These are phyloP conservation scores for Nitzschia palea DNA, from an alignment of 108 stramenopile species.

Conservation along the genomic window DNA sequence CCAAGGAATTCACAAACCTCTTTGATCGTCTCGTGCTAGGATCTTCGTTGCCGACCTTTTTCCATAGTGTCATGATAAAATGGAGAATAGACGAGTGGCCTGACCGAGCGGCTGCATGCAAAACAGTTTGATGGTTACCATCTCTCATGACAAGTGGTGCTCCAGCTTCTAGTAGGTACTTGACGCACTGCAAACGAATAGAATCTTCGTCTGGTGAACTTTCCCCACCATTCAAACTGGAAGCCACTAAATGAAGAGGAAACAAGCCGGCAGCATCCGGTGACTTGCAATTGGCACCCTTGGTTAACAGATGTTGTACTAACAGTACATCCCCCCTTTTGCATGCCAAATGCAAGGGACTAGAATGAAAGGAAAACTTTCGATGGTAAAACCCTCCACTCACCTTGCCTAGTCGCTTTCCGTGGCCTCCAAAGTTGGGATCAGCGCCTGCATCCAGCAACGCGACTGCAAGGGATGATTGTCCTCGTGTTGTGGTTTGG, in stretches of 20 bases:
- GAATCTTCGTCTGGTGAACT: conserved; percentile 41
- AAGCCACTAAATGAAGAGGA: conserved; percentile 78
- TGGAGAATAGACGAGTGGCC: conserved; percentile 55
- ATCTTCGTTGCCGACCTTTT: background rate
- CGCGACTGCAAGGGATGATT: conserved; percentile 45
- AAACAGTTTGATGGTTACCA: conserved; percentile 77
- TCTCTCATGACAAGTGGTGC: conserved; percentile 74
- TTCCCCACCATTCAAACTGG: conserved; percentile 7
- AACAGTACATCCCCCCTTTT: conserved; percentile 47
- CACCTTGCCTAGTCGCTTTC: conserved; percentile 51
- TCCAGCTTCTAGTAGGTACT: conserved; percentile 46
- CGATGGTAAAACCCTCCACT: conserved; percentile 23
- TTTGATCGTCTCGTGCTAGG: background rate
- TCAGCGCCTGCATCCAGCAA: conserved; percentile 63
- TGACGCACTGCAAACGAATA: conserved; percentile 55
- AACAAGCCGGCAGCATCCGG: conserved; percentile 74
- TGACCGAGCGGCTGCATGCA: conserved; percentile 77
- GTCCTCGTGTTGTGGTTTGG: conserved; percentile 54
- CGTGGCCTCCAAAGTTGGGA: conserved; percentile 53
- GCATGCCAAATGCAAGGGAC: conserved; percentile 79
- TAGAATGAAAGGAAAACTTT: conserved; percentile 46
- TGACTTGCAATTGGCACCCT: conserved; percentile 55
- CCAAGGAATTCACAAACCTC: conserved; percentile 11
- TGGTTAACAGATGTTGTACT: conserved; percentile 46
- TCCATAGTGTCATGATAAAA: conserved; percentile 37